Percentiles rank a stretch among this genome's conserved stretches.
These are phyloP conservation scores for Cystofilobasidium macerans DNA, from an alignment of 768 basidiomycete genomes.

Conservation along the genomic window DNA sequence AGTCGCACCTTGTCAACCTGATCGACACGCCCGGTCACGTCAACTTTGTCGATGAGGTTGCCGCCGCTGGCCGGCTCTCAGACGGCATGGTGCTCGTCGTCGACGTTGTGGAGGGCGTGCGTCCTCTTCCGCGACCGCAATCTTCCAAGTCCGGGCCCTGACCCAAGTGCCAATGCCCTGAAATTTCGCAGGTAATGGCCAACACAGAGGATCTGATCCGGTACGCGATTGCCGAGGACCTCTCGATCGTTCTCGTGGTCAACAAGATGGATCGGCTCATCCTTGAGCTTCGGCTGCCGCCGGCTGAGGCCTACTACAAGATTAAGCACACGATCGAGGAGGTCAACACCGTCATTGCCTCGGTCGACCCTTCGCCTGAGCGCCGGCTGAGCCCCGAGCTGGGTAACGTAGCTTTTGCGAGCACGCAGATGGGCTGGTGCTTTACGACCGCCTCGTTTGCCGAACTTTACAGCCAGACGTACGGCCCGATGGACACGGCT, in stretches of 20 bases:
- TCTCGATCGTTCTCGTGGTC: slow-evolving; percentile 82
- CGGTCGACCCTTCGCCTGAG: slow-evolving; percentile 76
- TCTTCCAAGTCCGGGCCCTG: too few relatives aligned
- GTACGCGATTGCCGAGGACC: slow-evolving; percentile 70
- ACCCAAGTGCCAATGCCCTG: slow-evolving; percentile 5
- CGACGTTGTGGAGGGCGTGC: slow-evolving; percentile 94
- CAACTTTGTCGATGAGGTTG: slow-evolving; percentile 97
- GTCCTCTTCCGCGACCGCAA: not conserved
- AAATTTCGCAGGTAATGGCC: slow-evolving; percentile 64
- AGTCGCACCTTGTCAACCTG: slow-evolving; percentile 84
- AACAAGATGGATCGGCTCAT: slow-evolving; percentile 98
- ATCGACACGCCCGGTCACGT: slow-evolving; percentile 98
- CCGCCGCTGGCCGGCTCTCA: slow-evolving; percentile 67
- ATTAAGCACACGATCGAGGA: slow-evolving; percentile 98
- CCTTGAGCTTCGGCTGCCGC: slow-evolving; percentile 88
- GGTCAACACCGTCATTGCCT: slow-evolving; percentile 78
- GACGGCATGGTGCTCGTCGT: slow-evolving; percentile 91
- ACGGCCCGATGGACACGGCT: slow-evolving; percentile 69
- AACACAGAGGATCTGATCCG: slow-evolving; percentile 78
- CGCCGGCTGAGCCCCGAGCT: slow-evolving; percentile 82
- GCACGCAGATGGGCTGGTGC: slow-evolving; percentile 94
- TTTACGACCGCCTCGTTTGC: slow-evolving; percentile 92
- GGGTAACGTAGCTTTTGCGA: slow-evolving; percentile 95
- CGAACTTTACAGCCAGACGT: slow-evolving; percentile 89
- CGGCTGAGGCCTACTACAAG: slow-evolving; percentile 94